Evolutionary conservation across 2,329 filamentous ascomycete species (phyloP), one percentile per base, ranked within the genome.

Genomic region (Daldinia sp.): DNA sequence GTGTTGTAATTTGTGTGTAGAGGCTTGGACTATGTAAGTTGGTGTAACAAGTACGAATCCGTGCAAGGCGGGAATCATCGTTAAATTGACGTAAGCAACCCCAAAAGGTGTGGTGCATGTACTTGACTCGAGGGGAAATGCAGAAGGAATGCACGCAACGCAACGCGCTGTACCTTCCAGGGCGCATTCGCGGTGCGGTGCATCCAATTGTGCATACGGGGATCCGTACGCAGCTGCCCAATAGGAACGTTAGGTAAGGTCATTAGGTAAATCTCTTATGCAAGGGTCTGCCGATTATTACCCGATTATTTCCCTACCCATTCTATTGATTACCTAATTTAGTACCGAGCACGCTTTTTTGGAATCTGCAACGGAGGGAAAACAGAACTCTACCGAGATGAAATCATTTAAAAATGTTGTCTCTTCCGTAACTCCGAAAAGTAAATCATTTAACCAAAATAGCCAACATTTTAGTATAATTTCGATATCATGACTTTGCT

Each of bases 251-350:
- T 48, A 48, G 8, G 45, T 48, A 48, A 48, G 25, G n/a, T n/a
- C n/a, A n/a, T n/a, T n/a, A n/a, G n/a, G n/a, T n/a, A n/a, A n/a
- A n/a, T n/a, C n/a, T 2, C 29, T 27, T 48, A 48, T 48, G 45
- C 45, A 34, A 45, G 37, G 51, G 25, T 45, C 39, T 45, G 11
- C 51, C 51, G 51, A 43, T 27, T 55, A 55, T 55, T 45, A 55
- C 51, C 51, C 34, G 37, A 30, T 21, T 29, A 17, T 13, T 27
- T n/a, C 11, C 48, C 48, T n/a, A 25, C 29, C 3, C 19, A 10
- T 52, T 17, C 7, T 19, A 13, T 27, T 47, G 43, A 48, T 48
- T 48, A 30, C 11, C 43, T 19, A 27, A 47, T 47, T n/a, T 29
- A 8, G 13, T 19, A 6, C 11, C 15, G 13, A 15, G 45, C 47